A percentile compares a stretch with the other conserved stretches of the same genome.
Conservation (phyloP, 2,329 filamentous ascomycete species). For the Scedosporium boydii region DNA sequence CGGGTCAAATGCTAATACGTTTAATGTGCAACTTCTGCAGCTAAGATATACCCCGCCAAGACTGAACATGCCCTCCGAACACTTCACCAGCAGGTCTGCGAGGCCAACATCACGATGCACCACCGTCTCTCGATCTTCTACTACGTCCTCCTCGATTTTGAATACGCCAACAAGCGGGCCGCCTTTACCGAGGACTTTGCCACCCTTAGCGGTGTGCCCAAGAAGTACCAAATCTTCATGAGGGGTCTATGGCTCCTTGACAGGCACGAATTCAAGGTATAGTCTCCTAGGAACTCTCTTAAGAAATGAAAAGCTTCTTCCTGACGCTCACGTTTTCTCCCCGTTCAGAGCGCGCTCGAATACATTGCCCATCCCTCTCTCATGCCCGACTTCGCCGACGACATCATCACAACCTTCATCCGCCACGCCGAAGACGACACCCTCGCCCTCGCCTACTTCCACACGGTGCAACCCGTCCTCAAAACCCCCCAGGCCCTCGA, state of each 20-base stretch:
- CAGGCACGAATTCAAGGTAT: slow-evolving; percentile 55
- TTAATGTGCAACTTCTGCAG: slow-evolving; percentile 19
- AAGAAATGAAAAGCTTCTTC: neutral
- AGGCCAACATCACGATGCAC: slow-evolving; percentile 54
- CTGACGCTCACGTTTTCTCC: neutral
- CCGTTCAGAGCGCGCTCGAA: slow-evolving; percentile 54
- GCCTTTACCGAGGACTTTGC: slow-evolving; percentile 50
- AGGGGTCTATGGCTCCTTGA: slow-evolving; percentile 77
- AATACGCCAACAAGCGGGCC: slow-evolving; percentile 39
- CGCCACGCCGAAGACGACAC: slow-evolving; percentile 56
- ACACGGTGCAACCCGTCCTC: slow-evolving; percentile 66
- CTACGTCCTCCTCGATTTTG: slow-evolving; percentile 72
- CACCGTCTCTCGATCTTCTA: slow-evolving; percentile 78
- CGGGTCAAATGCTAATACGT: neutral
- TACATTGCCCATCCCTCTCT: slow-evolving; percentile 72
- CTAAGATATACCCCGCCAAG: slow-evolving; percentile 65
- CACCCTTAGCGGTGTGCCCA: slow-evolving; percentile 54
- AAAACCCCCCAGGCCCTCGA: slow-evolving; percentile 51
- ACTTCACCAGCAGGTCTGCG: slow-evolving; percentile 61
- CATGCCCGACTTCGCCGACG: slow-evolving; percentile 71
- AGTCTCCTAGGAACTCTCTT: slow-evolving; percentile 6
- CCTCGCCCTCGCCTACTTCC: slow-evolving; percentile 68
- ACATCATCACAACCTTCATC: slow-evolving; percentile 64
- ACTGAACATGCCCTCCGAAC: slow-evolving; percentile 57
- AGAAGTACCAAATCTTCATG: slow-evolving; percentile 71